Conservation (phyloP, 441 rosid genomes). For the Eutrema salsugineum region DNA sequence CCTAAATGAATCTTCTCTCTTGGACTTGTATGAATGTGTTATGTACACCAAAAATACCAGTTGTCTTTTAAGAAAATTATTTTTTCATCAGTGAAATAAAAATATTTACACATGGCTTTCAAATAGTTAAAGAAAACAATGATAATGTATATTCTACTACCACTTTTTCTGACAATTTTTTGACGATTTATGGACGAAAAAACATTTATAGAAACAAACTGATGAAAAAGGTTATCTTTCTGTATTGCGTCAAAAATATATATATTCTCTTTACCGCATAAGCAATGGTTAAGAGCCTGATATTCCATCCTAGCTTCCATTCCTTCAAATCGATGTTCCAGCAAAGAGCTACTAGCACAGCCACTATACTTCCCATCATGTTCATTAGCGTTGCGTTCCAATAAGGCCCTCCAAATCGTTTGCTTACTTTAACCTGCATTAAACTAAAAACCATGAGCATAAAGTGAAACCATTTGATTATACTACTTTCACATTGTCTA, state of each 20-base stretch:
- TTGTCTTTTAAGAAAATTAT: background rate
- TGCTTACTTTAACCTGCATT: constrained; percentile 42
- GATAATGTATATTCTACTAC: no score
- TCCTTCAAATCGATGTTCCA: background rate
- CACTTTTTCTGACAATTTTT: no score
- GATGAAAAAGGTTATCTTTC: no score
- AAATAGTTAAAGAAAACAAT: background rate
- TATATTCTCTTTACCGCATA: constrained; percentile 32
- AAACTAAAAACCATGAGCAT: background rate
- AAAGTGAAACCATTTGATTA: background rate
- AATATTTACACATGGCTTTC: background rate
- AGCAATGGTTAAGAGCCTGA: constrained; percentile 23
- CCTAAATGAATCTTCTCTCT: background rate
- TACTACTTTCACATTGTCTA: background rate
- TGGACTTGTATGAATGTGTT: background rate
- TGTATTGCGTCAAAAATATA: no score
- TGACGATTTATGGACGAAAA: no score
- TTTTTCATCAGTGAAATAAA: background rate
- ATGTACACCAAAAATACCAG: background rate
- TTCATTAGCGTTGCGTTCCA: constrained; percentile 24
- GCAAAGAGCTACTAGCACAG: constrained; percentile 17
- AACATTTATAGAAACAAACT: no score
- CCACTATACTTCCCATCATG: constrained; percentile 31
- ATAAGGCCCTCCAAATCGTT: constrained; percentile 21
- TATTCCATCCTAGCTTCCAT: constrained; percentile 32